These are phyloP conservation scores for Candida ovalis DNA, from an alignment of 805 yeast genomes.

Conservation along the genomic window DNA sequence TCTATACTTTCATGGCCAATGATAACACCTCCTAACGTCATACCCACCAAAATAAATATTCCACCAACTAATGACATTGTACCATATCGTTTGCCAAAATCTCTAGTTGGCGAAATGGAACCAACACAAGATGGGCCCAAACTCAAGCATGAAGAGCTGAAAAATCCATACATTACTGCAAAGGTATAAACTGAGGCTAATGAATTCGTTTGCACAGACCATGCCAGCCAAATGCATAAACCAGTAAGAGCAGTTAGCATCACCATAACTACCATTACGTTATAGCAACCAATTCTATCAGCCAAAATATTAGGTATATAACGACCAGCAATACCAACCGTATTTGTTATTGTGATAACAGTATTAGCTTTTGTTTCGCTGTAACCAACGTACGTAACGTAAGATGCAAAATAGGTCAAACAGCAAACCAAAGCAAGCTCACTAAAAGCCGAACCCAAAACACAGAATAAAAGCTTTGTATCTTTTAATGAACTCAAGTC, in stretches of 20 bases:
- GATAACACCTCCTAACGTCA: constrained; percentile 43
- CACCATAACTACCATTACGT: constrained; percentile 37
- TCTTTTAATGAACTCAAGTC: constrained; percentile 32
- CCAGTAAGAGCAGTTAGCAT: constrained; percentile 35
- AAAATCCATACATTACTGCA: constrained; percentile 50
- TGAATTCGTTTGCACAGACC: constrained; percentile 31
- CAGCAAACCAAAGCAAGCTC: constrained; percentile 47
- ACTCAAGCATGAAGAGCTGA: constrained; percentile 53
- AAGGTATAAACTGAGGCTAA: constrained; percentile 43
- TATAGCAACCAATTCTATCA: constrained; percentile 40
- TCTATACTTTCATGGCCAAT: constrained; percentile 27
- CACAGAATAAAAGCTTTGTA: constrained; percentile 33
- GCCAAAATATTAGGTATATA: constrained; percentile 38
- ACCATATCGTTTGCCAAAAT: constrained; percentile 66
- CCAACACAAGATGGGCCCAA: constrained; percentile 60
- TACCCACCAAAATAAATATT: constrained; percentile 29
- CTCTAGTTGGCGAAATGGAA: constrained; percentile 50
- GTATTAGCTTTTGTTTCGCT: constrained; percentile 34
- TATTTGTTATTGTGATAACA: constrained; percentile 38
- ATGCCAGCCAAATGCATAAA: constrained; percentile 53
- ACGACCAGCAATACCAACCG: constrained; percentile 37
- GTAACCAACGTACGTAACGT: constrained; percentile 43
- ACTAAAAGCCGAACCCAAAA: constrained; percentile 34
- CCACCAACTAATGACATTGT: constrained; percentile 46
- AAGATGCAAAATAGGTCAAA: constrained; percentile 48